Evolutionary conservation across 176 grass and related monocot species (phyloP), one percentile per base, ranked within the genome.

Genomic region (Typha latifolia): DNA sequence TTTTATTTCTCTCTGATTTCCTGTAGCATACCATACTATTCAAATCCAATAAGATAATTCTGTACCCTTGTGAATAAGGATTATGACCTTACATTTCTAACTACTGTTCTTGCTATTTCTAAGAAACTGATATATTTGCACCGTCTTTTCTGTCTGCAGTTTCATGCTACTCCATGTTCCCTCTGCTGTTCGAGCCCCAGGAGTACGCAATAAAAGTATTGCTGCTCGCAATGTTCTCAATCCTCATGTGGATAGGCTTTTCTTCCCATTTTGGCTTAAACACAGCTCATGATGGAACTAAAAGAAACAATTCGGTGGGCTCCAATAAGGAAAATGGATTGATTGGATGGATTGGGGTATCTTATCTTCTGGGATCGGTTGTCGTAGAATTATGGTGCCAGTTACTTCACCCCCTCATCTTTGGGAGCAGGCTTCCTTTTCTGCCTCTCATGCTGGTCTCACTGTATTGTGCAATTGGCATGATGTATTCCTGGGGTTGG

Each of bases 401-500:
- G 47, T 62, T 89, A 49, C 67, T 91, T 76, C 92, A 96, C 63
- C 80, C 66, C 11, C 76, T 43, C 77, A 61, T 89, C 26, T 96
- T 91, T 43, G 80, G 80, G 0, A 67, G 82, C 49, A 78, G 71
- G 62, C 67, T 96, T 73, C 88, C 93, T 47, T 96, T 96, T 80
- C 69, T 96, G 48, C 88, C 88, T 61, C 82, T 96, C 27, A 86
- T 97, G 61, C 71, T 97, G 69, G 69, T 87, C 47, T 97, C 93
- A 31, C 34, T 82, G 2, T 89, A 84, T 43, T 91, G 81, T 81
- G 84, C 71, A 5, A 12, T 91, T 0, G 87, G 91, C 59, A 88
- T 96, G 87, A 84, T 91, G 66, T 96, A 96, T 66, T 91, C 91
- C 2, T 96, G 91, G 91, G 12, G 77, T 34, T 96, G 91, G 91